phyloP scores from a whole-genome alignment of 2,329 filamentous ascomycete species.

The Alternaria angustiovoidea region DNA sequence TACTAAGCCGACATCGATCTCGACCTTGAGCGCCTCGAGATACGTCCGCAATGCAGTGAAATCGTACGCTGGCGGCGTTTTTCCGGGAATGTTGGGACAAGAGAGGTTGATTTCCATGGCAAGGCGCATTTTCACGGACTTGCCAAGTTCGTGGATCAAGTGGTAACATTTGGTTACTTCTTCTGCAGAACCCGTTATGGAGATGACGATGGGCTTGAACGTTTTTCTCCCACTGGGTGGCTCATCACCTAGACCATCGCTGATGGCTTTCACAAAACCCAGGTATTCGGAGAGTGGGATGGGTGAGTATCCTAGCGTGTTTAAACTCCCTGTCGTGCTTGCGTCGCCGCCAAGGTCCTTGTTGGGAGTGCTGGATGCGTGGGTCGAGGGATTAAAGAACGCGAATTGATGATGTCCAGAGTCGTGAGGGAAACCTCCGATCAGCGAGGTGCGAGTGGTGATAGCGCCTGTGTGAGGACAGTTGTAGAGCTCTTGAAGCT shows the following conservation, averaged over 20 bases:
- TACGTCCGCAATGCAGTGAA: conserved; percentile 62
- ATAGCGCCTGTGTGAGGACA: conserved; percentile 73
- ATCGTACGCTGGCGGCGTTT: conserved; percentile 76
- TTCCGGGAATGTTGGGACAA: conserved; percentile 76
- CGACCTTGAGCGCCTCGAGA: conserved; percentile 57
- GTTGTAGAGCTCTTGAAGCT: conserved; percentile 69
- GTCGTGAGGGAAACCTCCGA: conserved; percentile 71
- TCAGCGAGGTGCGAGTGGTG: conserved; percentile 74
- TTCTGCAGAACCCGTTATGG: conserved; percentile 70
- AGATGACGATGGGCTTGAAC: conserved; percentile 71
- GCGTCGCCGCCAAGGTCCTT: conserved; percentile 21
- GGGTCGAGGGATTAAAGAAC: conserved; percentile 65
- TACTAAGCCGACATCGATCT: conserved; percentile 34
- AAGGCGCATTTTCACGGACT: conserved; percentile 56
- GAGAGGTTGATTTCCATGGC: conserved; percentile 81
- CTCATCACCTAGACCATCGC: conserved; percentile 42
- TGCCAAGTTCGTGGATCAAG: conserved; percentile 51
- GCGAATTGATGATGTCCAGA: conserved; percentile 67
- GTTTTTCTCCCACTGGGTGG: neutral
- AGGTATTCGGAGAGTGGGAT: conserved; percentile 68
- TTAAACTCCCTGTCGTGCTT: conserved; percentile 58
- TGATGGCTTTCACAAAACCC: conserved; percentile 58
- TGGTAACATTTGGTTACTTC: conserved; percentile 67
- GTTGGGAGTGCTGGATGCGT: conserved; percentile 33
- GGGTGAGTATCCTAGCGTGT: conserved; percentile 79